Conservation (phyloP, 345 rosid species). For the Gossypium turneri region DNA sequence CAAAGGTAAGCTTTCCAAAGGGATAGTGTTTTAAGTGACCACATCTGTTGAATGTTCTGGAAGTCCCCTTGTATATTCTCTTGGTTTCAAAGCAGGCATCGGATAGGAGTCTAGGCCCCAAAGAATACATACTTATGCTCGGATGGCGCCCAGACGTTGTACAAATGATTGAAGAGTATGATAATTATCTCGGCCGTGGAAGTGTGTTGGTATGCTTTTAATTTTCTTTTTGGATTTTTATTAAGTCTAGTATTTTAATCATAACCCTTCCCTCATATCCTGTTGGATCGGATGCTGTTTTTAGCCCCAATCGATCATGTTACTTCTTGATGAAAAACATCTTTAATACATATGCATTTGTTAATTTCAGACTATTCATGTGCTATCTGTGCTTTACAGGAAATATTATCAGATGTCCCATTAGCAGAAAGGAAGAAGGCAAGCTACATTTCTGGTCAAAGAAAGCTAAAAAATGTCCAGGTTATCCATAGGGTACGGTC, state of each 20-base stretch:
- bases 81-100: conserved; percentile 50
- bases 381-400: conserved; percentile 38
- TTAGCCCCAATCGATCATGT: not conserved
- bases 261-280: not conserved
- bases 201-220: conserved; percentile 64
- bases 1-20: conserved; percentile 54
- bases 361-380: conserved; percentile 13
- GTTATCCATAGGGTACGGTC: conserved; percentile 66
- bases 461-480: conserved; percentile 48
- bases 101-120: conserved; percentile 64
- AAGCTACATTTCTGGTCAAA: conserved; percentile 34
- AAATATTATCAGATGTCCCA: conserved; percentile 85
- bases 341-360: not conserved
- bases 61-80: conserved; percentile 15
- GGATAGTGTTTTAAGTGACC: conserved; percentile 15
- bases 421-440: conserved; percentile 61
- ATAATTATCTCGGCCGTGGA: conserved; percentile 95
- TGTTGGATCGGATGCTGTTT: not conserved
- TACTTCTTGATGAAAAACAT: not conserved
- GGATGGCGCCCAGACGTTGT: conserved; percentile 94
- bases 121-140: conserved; percentile 74
- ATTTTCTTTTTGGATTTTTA: not conserved
- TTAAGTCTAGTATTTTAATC: conserved; percentile 4
- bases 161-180: conserved; percentile 89
- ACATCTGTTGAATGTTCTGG: conserved; percentile 10